Evolutionary conservation across 345 rosid genomes (phyloP).

Genomic region (Eutrema yunnanense): DNA sequence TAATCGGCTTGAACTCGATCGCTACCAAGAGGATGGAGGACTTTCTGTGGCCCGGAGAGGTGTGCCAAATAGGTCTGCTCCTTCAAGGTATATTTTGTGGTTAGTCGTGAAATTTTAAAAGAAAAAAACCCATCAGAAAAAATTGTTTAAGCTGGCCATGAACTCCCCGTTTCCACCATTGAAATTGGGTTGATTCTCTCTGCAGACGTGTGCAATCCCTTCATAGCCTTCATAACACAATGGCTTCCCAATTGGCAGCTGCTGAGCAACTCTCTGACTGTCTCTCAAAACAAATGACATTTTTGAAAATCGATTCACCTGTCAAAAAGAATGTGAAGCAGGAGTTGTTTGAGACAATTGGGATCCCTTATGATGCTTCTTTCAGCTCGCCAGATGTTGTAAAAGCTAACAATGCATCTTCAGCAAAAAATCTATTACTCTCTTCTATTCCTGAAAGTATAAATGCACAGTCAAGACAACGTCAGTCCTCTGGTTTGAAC

Average conservation of each 20-base stretch:
- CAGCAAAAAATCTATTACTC: conserved; percentile 36
- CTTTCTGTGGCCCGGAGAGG: conserved; percentile 40
- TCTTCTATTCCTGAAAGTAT: conserved; percentile 54
- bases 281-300: conserved; percentile 81
- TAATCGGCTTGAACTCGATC: conserved; percentile 75
- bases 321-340: conserved; percentile 57
- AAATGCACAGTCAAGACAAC: conserved; percentile 51
- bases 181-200: conserved; percentile 17
- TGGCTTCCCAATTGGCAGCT: conserved; percentile 72
- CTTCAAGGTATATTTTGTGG: conserved; percentile 53
- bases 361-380: conserved; percentile 72
- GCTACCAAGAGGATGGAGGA: conserved; percentile 57
- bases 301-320: conserved; percentile 67
- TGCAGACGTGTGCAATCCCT: conserved; percentile 66
- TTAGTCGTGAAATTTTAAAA: background rate
- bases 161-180: background rate
- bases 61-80: conserved; percentile 43
- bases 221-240: conserved; percentile 67
- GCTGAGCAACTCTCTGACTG: conserved; percentile 84
- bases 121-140: background rate
- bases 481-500: conserved; percentile 52
- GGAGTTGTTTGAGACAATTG: conserved; percentile 86
- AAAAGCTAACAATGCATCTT: conserved; percentile 37
- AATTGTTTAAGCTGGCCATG: background rate
- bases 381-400: conserved; percentile 63